These are phyloP conservation scores for Wallemia hederae DNA, from an alignment of 1,284 basidiomycete species.

Conservation along the genomic window DNA sequence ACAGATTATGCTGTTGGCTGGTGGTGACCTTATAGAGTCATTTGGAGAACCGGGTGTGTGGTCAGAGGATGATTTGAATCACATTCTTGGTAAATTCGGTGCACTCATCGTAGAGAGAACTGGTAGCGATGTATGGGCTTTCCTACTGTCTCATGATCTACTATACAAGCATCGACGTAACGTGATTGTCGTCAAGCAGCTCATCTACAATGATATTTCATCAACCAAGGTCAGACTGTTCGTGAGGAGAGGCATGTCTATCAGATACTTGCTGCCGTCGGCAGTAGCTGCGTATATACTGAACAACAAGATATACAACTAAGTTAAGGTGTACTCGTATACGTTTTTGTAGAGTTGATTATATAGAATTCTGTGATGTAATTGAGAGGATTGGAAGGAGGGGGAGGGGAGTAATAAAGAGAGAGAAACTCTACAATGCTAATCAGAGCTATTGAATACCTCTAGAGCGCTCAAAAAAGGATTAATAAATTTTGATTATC, in stretches of 20 bases:
- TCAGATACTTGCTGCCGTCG: constrained; percentile 22
- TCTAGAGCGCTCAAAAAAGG: not conserved
- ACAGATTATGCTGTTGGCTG: constrained; percentile 75
- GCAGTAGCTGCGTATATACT: not conserved
- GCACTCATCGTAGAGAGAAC: constrained; percentile 85
- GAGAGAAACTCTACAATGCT: not conserved
- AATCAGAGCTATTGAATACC: not conserved
- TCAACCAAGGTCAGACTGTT: constrained; percentile 77
- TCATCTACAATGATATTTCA: constrained; percentile 95
- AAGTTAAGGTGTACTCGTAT: no score
- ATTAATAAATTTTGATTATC: not conserved
- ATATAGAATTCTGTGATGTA: not conserved
- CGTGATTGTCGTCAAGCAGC: constrained; percentile 75
- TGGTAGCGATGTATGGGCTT: constrained; percentile 55
- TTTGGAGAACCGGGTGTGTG: constrained; percentile 93
- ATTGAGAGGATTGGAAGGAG: not conserved
- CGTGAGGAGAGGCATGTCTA: constrained; percentile 67
- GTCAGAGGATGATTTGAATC: constrained; percentile 79
- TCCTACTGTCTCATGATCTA: constrained; percentile 25
- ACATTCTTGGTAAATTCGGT: constrained; percentile 80
- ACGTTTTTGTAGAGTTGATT: not conserved
- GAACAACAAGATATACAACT: not conserved
- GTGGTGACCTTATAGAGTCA: constrained; percentile 85
- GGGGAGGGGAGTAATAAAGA: not conserved
- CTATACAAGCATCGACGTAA: constrained; percentile 32